Base-by-base conservation (phyloP, 2,329 filamentous ascomycete genomes). In the Pleurostoma richardsiae region DNA sequence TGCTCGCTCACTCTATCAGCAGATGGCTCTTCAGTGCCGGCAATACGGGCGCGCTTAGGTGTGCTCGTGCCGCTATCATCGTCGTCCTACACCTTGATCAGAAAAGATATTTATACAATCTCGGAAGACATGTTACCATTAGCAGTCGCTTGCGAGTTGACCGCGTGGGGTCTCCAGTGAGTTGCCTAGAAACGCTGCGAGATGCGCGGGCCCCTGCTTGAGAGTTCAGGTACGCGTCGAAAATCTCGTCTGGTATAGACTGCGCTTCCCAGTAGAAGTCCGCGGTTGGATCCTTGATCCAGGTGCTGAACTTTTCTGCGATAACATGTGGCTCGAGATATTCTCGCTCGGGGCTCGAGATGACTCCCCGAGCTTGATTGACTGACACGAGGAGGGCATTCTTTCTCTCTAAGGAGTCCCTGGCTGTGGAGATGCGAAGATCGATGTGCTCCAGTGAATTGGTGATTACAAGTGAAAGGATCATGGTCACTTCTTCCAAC, bases 361-460 rank as follows among this genome's bases (percentile, higher is more conserved):
- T 60, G 26, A 72, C 58, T 11, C 63, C 56, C 29, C 63, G 58
- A 4, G 69, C 61, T 38, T 59, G 57, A 3, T 67, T 64, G 10
- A 70, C 64, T 51, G 66, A 45, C 57, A 69, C 53, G 19, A 62
- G 56, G 19, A 67, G 53, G 1, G 60, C 63, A 39, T 63, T 76
- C 48, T 72, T 76, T 11, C 72, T 68, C 52, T 80, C 75, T 5
- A 78, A 46, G 0, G 58, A 51, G n/a, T 67, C 61, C 43, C 70
- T 51, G 4, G 59, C 54, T 2, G 65, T 59, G 2, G 66, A 64
- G 29, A 80, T 61, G 11, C 71, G 65, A 42, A 74, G 60, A 47
- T 74, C 72, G 39, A 82, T 68, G 49, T 83, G 79, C 57, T 83
- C 78, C 36, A 82, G 70, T 2, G 77, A 76, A 51, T 74, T 70